Percentiles rank a stretch among this genome's conserved stretches.
Evolutionary conservation across 805 yeast genomes (phyloP).

Genomic region (Lipomyces mesembrius): DNA sequence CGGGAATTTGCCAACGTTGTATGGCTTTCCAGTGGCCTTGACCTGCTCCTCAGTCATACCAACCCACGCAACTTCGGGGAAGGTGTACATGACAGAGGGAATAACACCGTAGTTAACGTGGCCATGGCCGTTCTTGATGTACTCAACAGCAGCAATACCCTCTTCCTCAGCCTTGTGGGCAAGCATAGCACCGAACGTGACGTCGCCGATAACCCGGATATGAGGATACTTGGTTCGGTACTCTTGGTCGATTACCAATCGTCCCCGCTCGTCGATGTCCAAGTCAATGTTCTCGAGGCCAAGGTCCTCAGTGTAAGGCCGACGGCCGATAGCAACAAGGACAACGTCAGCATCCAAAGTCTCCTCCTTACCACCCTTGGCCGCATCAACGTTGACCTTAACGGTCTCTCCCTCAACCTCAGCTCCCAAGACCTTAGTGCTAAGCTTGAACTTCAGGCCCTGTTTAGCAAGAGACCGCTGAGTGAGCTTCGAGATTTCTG

Average conservation of each 20-base stretch:
- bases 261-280: slow-evolving; percentile 89
- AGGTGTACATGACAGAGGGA: slow-evolving; percentile 98
- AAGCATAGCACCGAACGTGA: slow-evolving; percentile 97
- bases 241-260: slow-evolving; percentile 92
- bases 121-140: slow-evolving; percentile 90
- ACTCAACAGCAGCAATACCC: slow-evolving; percentile 98
- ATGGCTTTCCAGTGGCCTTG: slow-evolving; percentile 88
- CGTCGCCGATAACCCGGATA: slow-evolving; percentile 97
- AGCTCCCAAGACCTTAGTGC: slow-evolving; percentile 89
- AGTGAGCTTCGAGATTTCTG: slow-evolving; percentile 86
- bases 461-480: slow-evolving; percentile 92
- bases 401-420: slow-evolving; percentile 87
- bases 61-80: slow-evolving; percentile 99
- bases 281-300: slow-evolving; percentile 86
- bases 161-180: slow-evolving; percentile 99
- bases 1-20: slow-evolving; percentile 97
- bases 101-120: slow-evolving; percentile 98
- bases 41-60: slow-evolving; percentile 95
- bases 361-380: slow-evolving; percentile 81
- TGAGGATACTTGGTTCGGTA: slow-evolving; percentile 90
- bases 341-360: slow-evolving; percentile 86
- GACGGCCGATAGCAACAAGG: slow-evolving; percentile 97
- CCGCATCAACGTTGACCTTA: slow-evolving; percentile 84
- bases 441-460: slow-evolving; percentile 89
- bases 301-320: slow-evolving; percentile 91